Percentiles rank a stretch among this genome's conserved stretches.
phyloP scores from a whole-genome alignment of 2,329 filamentous ascomycete species.

The Phaeosphaeria sp. region DNA sequence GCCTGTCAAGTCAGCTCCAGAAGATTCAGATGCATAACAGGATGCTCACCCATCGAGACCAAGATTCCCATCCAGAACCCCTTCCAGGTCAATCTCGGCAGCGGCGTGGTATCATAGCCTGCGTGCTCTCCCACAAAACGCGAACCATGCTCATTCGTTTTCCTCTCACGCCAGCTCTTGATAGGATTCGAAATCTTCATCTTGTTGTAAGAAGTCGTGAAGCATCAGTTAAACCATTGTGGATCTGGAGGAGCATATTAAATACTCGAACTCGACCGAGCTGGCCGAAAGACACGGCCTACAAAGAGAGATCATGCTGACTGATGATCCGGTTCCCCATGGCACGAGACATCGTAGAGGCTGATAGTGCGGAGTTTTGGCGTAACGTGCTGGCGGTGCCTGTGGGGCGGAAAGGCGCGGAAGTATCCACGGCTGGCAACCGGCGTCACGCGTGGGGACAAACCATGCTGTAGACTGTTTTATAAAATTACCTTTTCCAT shows the following conservation, averaged over 20 bases:
- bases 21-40: neutral
- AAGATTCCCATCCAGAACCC: conserved; percentile 34
- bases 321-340: conserved; percentile 3
- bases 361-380: neutral
- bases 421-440: neutral
- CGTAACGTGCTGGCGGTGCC: conserved; percentile 3
- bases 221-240: neutral
- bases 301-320: conserved; percentile 1
- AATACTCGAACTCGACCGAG: neutral
- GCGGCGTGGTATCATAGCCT: conserved; percentile 29
- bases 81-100: conserved; percentile 28
- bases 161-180: conserved; percentile 18
- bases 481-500: no score
- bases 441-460: conserved; percentile 2
- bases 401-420: conserved; percentile 17
- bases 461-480: neutral
- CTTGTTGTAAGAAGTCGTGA: neutral
- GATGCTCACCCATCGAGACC: conserved; percentile 35
- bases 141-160: conserved; percentile 20
- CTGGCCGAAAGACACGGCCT: no score
- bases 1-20: conserved; percentile 20
- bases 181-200: conserved; percentile 25
- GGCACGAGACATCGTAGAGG: conserved; percentile 7
- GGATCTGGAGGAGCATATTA: conserved; percentile 1
- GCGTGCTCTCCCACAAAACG: conserved; percentile 25